A percentile compares a stretch with the other conserved stretches of the same genome.
Conservation (phyloP, 768 basidiomycete genomes). For the Psilocybe cyanescens region DNA sequence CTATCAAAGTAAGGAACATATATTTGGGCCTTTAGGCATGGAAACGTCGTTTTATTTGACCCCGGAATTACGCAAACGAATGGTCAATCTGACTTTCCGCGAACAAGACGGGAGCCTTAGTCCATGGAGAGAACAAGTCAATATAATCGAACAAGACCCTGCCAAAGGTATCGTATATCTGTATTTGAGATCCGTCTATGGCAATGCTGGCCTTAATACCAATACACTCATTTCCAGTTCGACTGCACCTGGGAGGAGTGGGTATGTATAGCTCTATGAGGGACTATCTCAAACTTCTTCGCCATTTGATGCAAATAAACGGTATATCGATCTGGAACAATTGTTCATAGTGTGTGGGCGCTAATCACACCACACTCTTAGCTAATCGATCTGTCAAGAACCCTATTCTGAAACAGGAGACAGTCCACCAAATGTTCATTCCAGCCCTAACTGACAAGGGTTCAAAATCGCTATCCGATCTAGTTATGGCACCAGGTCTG, state of each 20-base stretch:
- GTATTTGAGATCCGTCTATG: no score
- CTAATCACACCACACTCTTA: conserved; percentile 12
- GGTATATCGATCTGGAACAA: conserved; percentile 14
- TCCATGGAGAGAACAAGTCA: conserved; percentile 24
- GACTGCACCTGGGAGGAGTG: conserved; percentile 30
- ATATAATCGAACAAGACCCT: conserved; percentile 32
- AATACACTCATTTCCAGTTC: conserved; percentile 13
- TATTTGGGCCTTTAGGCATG: conserved; percentile 35
- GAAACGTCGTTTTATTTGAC: conserved; percentile 34
- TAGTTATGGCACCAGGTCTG: conserved; percentile 14
- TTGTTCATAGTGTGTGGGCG: background rate
- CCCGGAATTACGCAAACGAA: conserved; percentile 25
- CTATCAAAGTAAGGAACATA: conserved; percentile 28
- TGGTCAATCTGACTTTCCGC: conserved; percentile 27
- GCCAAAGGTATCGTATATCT: conserved; percentile 20
- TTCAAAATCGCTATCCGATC: conserved; percentile 21
- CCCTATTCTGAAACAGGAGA: conserved; percentile 27
- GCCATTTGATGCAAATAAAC: conserved; percentile 36
- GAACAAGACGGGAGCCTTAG: conserved; percentile 21
- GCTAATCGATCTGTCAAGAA: conserved; percentile 24
- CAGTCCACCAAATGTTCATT: conserved; percentile 27
- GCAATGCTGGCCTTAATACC: no score
- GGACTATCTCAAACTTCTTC: conserved; percentile 35
- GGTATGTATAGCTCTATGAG: conserved; percentile 32
- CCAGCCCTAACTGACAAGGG: conserved; percentile 28